Conservation (phyloP, 2,329 filamentous ascomycete genomes). For the Penicillium sclerotiorum region DNA sequence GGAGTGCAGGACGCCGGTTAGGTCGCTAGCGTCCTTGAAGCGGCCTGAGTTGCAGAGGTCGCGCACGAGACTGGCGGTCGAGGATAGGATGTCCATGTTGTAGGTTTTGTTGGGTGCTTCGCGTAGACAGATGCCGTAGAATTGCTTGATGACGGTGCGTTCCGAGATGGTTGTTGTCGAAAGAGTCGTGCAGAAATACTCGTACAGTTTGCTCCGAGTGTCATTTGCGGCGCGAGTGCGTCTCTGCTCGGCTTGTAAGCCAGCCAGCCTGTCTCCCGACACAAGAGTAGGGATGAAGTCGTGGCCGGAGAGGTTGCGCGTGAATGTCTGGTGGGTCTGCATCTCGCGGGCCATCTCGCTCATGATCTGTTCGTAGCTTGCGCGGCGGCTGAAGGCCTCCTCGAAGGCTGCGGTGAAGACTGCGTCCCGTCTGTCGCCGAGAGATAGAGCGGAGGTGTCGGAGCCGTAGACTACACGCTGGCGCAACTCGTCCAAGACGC, state of each 20-base stretch:
- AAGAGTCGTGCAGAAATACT: conserved; percentile 40
- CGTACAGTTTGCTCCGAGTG: conserved; percentile 38
- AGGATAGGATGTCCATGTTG: conserved; percentile 34
- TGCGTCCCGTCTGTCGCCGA: conserved; percentile 42
- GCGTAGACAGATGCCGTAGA: conserved; percentile 37
- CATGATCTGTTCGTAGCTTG: conserved; percentile 45
- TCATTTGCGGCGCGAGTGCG: conserved; percentile 31
- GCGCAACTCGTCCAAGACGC: conserved; percentile 52
- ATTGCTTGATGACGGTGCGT: conserved; percentile 34
- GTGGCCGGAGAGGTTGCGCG: conserved; percentile 34
- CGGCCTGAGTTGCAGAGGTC: conserved; percentile 33
- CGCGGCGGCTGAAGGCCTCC: conserved; percentile 42
- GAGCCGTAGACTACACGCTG: conserved; percentile 54
- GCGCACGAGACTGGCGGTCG: conserved; percentile 30
- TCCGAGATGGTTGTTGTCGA: conserved; percentile 30
- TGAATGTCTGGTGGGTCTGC: conserved; percentile 44
- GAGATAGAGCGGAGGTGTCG: conserved; percentile 27
- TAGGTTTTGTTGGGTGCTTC: conserved; percentile 34
- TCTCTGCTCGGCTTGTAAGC: conserved; percentile 35
- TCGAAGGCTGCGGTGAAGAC: conserved; percentile 52
- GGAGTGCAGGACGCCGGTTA: conserved; percentile 37
- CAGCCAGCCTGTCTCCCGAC: conserved; percentile 33
- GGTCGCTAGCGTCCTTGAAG: conserved; percentile 38
- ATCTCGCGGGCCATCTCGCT: conserved; percentile 48
- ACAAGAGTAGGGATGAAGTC: conserved; percentile 38